Base-by-base conservation (phyloP, 2,329 filamentous ascomycete species). In the Fusarium sp. region DNA sequence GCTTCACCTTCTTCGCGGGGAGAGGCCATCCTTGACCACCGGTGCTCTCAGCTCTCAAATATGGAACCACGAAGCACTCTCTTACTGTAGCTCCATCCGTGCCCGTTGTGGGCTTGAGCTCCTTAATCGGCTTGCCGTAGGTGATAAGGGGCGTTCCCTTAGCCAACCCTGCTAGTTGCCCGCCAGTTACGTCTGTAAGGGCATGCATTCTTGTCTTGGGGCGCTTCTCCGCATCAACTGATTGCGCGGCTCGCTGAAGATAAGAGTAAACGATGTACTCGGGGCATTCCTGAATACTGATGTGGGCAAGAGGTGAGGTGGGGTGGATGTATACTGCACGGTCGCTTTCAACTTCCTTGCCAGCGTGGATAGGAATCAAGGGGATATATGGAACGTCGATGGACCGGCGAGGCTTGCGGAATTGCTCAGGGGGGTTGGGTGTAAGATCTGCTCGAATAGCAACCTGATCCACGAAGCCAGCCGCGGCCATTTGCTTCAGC, bases 361-460 rank as follows among this genome's bases (percentile, higher is more conserved):
- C 79, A 4, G 82, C 80, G 26, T 90, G 81, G 69, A 94, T 86
- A 0, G 94, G 91, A 75, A 95, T 90, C 9, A 99, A 90, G 0
- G 96, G 95, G 12, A 97, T 82, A 80, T 98, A 99, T 0, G 96
- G 93, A 6, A 98, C 93, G 76, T 98, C 95, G 73, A 96, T 97
- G 4, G 95, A 93, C n/a, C 95, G 90, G 57, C 90, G 91, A 1
- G 95, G 94, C 70, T 93, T 94, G 24, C 92, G 87, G 51, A 86
- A 83, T 60, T 88, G 83, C 70, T 92, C 90, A 2, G 92, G 91
- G 2, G 94, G 93, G 18, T 87, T 88, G 2, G 94, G 94, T 0
- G 94, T 88, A n/a, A 94, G 86, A 81, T 99, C 96, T 8, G 94
- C 94, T 69, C 96, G 93, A 76, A 98, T 95, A 51, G 96, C 96